A percentile compares a stretch with the other conserved stretches of the same genome.
These are phyloP conservation scores for Penicillium soppii DNA, from an alignment of 495 filamentous ascomycete genomes.

Conservation along the genomic window DNA sequence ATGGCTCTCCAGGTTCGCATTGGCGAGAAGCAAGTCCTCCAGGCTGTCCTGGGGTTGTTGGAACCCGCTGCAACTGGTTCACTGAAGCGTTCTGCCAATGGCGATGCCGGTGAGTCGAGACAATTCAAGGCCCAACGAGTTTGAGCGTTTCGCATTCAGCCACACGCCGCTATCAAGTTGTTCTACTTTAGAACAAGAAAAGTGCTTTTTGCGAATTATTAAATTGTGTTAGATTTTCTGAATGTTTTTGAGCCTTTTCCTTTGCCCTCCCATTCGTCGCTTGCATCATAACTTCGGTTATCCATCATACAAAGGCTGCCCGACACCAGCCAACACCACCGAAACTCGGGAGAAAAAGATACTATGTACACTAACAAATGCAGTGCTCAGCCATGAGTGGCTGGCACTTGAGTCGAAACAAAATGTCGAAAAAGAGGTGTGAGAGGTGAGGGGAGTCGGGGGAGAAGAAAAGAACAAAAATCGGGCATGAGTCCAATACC, in stretches of 20 bases:
- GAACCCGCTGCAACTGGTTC: constrained; percentile 21
- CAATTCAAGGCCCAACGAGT: constrained; percentile 39
- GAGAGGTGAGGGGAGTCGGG: constrained; percentile 13
- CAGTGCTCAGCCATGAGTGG: constrained; percentile 25
- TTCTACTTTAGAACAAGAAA: constrained; percentile 14
- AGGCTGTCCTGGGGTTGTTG: constrained; percentile 43
- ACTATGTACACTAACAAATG: constrained; percentile 46
- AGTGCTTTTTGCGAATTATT: constrained; percentile 28
- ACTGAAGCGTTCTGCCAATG: constrained; percentile 28
- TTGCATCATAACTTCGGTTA: constrained; percentile 44
- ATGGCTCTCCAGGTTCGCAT: constrained; percentile 77
- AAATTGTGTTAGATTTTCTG: constrained; percentile 35
- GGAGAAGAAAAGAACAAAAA: constrained; percentile 17
- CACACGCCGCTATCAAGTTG: constrained; percentile 2
- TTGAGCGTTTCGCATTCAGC: constrained; percentile 11
- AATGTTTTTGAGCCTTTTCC: constrained; percentile 29
- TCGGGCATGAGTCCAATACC: constrained; percentile 20
- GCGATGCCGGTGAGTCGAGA: constrained; percentile 31
- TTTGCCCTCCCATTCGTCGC: constrained; percentile 35
- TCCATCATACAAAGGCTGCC: constrained; percentile 34
- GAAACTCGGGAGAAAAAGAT: constrained; percentile 17
- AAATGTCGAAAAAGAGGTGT: constrained; percentile 19
- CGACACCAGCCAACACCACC: constrained; percentile 13
- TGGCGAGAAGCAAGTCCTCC: constrained; percentile 77
- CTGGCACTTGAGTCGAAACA: constrained; percentile 24